Conservation (phyloP, 768 basidiomycete species). For the Pisolithus orientalis region DNA sequence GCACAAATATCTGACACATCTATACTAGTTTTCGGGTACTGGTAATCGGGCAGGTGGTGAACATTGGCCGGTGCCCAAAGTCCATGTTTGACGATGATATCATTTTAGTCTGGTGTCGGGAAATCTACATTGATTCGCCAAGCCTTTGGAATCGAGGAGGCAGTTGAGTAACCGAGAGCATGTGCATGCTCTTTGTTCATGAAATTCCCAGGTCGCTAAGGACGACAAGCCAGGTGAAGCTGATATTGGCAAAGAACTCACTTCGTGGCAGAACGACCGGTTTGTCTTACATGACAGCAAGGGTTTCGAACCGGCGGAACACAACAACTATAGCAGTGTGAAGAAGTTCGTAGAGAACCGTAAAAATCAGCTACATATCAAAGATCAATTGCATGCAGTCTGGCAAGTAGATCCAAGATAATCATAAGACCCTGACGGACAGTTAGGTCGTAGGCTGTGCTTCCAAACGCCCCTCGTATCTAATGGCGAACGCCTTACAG, state of each 20-base stretch:
- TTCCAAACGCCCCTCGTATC: not conserved
- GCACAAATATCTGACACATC: not conserved
- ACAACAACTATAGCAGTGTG: constrained; percentile 2
- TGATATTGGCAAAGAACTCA: too few species aligned
- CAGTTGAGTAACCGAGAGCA: not conserved
- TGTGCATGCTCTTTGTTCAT: not conserved
- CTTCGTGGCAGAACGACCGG: too few species aligned
- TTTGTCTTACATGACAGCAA: too few species aligned
- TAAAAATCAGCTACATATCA: not conserved
- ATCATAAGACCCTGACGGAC: not conserved
- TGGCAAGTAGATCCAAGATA: constrained; percentile 1
- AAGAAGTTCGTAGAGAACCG: constrained; percentile 7
- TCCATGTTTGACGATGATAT: not conserved
- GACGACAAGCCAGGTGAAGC: too few species aligned
- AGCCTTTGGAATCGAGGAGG: too few species aligned
- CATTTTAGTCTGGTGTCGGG: too few species aligned
- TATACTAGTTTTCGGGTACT: too few species aligned
- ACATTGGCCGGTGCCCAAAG: not conserved
- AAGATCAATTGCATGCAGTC: constrained; percentile 12
- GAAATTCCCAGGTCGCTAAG: too few species aligned
- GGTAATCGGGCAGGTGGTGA: constrained; percentile 1
- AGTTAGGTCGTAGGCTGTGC: not conserved
- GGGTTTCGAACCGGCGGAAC: too few species aligned
- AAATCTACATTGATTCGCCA: too few species aligned
- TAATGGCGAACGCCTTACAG: not conserved